phyloP scores from a whole-genome alignment of 768 basidiomycete species.

The Sutorius australiensis region DNA sequence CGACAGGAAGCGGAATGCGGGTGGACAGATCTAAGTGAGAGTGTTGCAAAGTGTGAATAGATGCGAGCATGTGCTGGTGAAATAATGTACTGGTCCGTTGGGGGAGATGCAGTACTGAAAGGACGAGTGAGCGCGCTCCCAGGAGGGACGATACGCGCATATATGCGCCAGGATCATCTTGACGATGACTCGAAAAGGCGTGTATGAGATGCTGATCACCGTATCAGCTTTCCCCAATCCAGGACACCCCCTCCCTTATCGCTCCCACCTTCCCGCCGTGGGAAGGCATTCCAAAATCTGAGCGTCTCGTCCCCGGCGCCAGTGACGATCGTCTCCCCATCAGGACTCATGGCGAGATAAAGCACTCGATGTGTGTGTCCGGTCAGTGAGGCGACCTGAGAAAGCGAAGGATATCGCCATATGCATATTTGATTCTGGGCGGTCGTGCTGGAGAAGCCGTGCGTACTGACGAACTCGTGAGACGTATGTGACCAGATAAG shows the following conservation, averaged over 20 bases:
- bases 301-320: slow-evolving; percentile 98
- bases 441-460: slow-evolving; percentile 91
- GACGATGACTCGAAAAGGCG: neutral
- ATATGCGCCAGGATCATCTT: slow-evolving; percentile 4
- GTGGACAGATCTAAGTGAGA: slow-evolving; percentile 22
- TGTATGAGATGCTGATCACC: slow-evolving; percentile 26
- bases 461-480: slow-evolving; percentile 96
- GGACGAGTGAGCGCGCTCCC: neutral
- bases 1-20: slow-evolving; percentile 15
- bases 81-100: slow-evolving; percentile 17
- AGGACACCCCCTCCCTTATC: slow-evolving; percentile 38
- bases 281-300: slow-evolving; percentile 97
- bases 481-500: slow-evolving; percentile 94
- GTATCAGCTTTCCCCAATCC: slow-evolving; percentile 51
- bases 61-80: slow-evolving; percentile 27
- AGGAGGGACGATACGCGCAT: neutral
- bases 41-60: slow-evolving; percentile 17
- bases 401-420: slow-evolving; percentile 90
- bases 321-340: slow-evolving; percentile 96
- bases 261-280: slow-evolving; percentile 54
- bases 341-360: slow-evolving; percentile 96
- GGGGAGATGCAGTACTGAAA: slow-evolving; percentile 4
- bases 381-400: slow-evolving; percentile 91
- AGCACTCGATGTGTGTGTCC: slow-evolving; percentile 95
- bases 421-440: slow-evolving; percentile 96